These are phyloP conservation scores for Heritiera littoralis DNA, from an alignment of 345 rosid genomes.

Conservation along the genomic window DNA sequence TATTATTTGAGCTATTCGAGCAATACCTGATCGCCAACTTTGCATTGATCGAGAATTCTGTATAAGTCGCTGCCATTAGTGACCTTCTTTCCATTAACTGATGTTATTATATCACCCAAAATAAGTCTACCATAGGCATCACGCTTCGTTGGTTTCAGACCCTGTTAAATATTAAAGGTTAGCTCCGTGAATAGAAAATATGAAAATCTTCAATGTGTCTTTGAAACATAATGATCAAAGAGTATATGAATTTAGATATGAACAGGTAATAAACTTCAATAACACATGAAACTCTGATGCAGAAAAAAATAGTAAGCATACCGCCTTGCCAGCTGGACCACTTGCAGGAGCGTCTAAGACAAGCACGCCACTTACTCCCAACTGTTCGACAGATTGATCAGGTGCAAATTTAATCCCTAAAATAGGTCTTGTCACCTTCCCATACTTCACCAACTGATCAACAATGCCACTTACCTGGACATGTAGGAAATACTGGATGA, in stretches of 20 bases:
- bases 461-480: conserved; percentile 86
- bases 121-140: conserved; percentile 19
- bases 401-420: conserved; percentile 97
- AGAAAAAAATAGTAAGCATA: too few species aligned
- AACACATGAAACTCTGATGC: not conserved
- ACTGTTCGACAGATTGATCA: conserved; percentile 93
- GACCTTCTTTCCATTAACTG: conserved; percentile 80
- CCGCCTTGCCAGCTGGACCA: too few species aligned
- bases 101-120: conserved; percentile 59
- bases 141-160: conserved; percentile 77
- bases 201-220: not conserved
- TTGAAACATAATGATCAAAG: not conserved
- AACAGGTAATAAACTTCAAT: not conserved
- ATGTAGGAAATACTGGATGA: conserved; percentile 21
- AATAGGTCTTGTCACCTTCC: conserved; percentile 89
- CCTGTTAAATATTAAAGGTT: conserved; percentile 47
- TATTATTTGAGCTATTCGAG: too few species aligned
- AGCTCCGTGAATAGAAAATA: too few species aligned
- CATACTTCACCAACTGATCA: conserved; percentile 85
- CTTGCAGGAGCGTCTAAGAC: conserved; percentile 79
- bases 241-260: not conserved
- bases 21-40: conserved; percentile 72
- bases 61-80: conserved; percentile 84
- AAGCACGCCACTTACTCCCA: conserved; percentile 96
- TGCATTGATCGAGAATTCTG: conserved; percentile 89